These are phyloP conservation scores for Exophiala alcalophila DNA, from an alignment of 2,329 filamentous ascomycete genomes.

Conservation along the genomic window DNA sequence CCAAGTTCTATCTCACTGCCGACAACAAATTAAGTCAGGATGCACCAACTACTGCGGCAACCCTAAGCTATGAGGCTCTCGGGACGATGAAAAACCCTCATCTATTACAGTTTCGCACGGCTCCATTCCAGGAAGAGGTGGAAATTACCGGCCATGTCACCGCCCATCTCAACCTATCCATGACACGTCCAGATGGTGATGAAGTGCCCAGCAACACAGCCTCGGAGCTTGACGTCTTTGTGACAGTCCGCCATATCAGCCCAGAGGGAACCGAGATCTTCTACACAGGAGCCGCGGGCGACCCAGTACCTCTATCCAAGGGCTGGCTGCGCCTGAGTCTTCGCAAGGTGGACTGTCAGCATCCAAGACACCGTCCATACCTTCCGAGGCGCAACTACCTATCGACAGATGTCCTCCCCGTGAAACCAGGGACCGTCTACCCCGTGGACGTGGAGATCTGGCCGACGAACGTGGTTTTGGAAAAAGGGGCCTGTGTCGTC, in stretches of 20 bases:
- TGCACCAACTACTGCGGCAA: slow-evolving; percentile 35
- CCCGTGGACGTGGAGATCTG: slow-evolving; percentile 47
- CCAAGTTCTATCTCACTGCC: slow-evolving; percentile 57
- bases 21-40: slow-evolving; percentile 42
- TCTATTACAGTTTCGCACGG: slow-evolving; percentile 56
- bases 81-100: slow-evolving; percentile 56
- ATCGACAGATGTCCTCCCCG: slow-evolving; percentile 47
- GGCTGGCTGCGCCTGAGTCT: slow-evolving; percentile 54
- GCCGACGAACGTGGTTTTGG: slow-evolving; percentile 40
- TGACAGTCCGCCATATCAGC: slow-evolving; percentile 54
- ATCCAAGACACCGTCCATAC: slow-evolving; percentile 46
- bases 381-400: slow-evolving; percentile 52
- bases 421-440: slow-evolving; percentile 51
- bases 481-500: slow-evolving; percentile 34
- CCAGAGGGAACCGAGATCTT: slow-evolving; percentile 51
- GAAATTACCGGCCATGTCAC: slow-evolving; percentile 68
- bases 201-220: slow-evolving; percentile 40
- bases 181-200: slow-evolving; percentile 49
- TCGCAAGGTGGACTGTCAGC: slow-evolving; percentile 46
- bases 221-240: slow-evolving; percentile 53
- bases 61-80: slow-evolving; percentile 58
- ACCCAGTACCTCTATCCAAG: slow-evolving; percentile 53
- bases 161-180: slow-evolving; percentile 62
- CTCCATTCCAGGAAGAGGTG: slow-evolving; percentile 58
- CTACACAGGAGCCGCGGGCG: slow-evolving; percentile 56